A percentile compares a stretch with the other conserved stretches of the same genome.
phyloP scores from a whole-genome alignment of 768 basidiomycete species.

The Suillus clintonianus region DNA sequence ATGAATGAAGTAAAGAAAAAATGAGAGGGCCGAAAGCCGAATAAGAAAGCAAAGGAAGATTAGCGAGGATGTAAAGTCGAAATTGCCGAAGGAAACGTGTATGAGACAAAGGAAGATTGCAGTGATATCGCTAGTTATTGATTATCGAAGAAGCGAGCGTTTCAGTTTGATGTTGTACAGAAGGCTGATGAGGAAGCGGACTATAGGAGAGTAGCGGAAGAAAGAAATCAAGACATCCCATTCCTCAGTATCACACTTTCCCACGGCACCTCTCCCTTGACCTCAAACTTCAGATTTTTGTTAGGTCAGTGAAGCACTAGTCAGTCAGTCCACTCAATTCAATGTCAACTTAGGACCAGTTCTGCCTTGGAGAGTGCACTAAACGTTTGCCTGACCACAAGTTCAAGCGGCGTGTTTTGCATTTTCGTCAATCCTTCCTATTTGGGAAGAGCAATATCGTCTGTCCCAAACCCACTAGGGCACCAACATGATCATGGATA shows the following conservation, averaged over 20 bases:
- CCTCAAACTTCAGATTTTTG: background rate
- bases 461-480: background rate
- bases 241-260: background rate
- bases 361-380: background rate
- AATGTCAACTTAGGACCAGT: background rate
- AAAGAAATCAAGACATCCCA: background rate
- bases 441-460: background rate
- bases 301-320: background rate
- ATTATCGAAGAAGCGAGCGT: constrained; percentile 25
- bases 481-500: constrained; percentile 52
- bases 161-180: constrained; percentile 31
- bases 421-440: background rate
- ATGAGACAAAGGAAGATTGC: constrained; percentile 2
- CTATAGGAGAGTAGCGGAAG: background rate
- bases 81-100: constrained; percentile 34
- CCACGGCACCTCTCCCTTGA: background rate
- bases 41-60: constrained; percentile 12
- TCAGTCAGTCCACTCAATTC: background rate
- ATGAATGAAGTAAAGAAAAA: background rate
- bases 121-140: constrained; percentile 13
- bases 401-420: background rate
- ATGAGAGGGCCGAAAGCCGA: constrained; percentile 15
- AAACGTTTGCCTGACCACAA: background rate
- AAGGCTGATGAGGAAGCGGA: constrained; percentile 28
- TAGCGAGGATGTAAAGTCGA: constrained; percentile 15